These are phyloP conservation scores for Salvia splendens DNA, from an alignment of 257 asterid species.

Conservation along the genomic window DNA sequence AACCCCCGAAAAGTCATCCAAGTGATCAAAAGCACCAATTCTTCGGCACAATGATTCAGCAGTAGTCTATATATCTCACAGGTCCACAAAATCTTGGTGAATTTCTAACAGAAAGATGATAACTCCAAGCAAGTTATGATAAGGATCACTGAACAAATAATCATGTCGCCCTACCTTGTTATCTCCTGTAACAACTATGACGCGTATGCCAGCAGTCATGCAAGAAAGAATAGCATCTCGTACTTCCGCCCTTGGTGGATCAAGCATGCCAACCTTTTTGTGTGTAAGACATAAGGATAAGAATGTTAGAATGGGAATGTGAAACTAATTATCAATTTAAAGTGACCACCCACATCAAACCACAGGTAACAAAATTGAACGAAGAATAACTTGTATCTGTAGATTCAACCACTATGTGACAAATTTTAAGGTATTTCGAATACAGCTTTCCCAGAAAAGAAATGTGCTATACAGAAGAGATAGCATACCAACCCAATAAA, in stretches of 20 bases:
- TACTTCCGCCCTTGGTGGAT: constrained; percentile 99
- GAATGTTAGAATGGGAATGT: constrained; percentile 16
- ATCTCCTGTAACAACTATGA: constrained; percentile 97
- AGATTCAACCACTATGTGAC: constrained; percentile 21
- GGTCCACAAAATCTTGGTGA: constrained; percentile 22
- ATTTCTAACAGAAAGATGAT: constrained; percentile 10
- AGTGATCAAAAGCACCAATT: constrained; percentile 83
- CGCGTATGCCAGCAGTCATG: constrained; percentile 99
- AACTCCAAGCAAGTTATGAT: constrained; percentile 23
- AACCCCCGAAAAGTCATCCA: constrained; percentile 77
- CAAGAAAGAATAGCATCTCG: constrained; percentile 88
- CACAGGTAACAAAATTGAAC: constrained; percentile 22
- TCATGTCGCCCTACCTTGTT: constrained; percentile 64
- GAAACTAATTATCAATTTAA: constrained; percentile 19
- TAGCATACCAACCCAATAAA: constrained; percentile 99
- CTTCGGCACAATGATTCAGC: constrained; percentile 94
- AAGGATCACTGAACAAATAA: constrained; percentile 12
- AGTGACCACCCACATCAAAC: constrained; percentile 22
- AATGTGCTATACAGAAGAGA: constrained; percentile 47
- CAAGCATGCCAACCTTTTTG: constrained; percentile 97
- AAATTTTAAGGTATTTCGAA: constrained; percentile 26
- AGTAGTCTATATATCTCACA: constrained; percentile 56
- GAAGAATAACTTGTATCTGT: constrained; percentile 8
- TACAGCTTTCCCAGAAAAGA: constrained; percentile 22
- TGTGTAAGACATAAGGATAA: constrained; percentile 23